Evolutionary conservation across 2,329 filamentous ascomycete genomes (phyloP).

Genomic region (Lachnellula hyalina): DNA sequence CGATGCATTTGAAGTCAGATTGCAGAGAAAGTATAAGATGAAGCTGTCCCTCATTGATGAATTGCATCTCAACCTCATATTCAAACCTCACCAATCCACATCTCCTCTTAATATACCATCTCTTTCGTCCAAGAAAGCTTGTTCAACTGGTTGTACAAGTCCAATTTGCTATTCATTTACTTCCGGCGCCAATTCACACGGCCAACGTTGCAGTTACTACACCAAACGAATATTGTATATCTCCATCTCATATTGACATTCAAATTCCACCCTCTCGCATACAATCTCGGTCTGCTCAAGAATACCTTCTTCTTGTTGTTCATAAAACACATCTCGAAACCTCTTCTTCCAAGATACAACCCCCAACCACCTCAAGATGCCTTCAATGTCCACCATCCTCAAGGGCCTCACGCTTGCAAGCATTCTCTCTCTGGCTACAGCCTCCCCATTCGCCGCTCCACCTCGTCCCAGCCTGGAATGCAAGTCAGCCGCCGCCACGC

Average conservation of each 20-base stretch:
- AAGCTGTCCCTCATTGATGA: neutral
- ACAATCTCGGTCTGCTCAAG: neutral
- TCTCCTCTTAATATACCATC: neutral
- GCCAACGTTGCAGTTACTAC: neutral
- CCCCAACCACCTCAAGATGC: slow-evolving; percentile 17
- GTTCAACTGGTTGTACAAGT: slow-evolving; percentile 11
- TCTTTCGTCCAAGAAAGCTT: slow-evolving; percentile 1
- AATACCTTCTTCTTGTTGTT: neutral
- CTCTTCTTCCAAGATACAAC: neutral
- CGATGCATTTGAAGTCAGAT: neutral
- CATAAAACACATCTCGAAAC: neutral
- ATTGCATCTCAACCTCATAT: neutral
- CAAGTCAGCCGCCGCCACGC: neutral
- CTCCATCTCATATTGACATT: neutral
- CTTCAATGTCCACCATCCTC: slow-evolving; percentile 21
- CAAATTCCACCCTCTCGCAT: neutral
- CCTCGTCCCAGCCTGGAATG: neutral
- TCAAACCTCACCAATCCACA: neutral
- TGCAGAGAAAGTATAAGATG: neutral
- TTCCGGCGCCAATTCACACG: neutral
- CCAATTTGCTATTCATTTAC: slow-evolving; percentile 3
- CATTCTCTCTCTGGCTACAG: slow-evolving; percentile 16
- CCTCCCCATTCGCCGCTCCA: slow-evolving; percentile 8
- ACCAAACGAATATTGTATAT: neutral
- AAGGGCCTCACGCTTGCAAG: slow-evolving; percentile 19